These are phyloP conservation scores for Chaetomiaceae sp. DNA, from an alignment of 2,329 filamentous ascomycete species.

Conservation along the genomic window DNA sequence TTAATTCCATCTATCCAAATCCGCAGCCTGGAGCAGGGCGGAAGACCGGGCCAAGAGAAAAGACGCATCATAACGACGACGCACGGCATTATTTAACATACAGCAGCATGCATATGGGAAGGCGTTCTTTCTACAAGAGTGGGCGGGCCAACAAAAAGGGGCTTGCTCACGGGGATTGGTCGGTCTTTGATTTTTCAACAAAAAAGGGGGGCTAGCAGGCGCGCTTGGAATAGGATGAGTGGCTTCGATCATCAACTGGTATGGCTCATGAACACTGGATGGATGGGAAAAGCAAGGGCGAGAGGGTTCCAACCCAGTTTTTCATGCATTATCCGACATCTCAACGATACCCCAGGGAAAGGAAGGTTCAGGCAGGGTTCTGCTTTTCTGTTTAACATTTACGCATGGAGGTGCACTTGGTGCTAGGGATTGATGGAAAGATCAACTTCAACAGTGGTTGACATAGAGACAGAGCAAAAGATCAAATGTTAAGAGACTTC, in stretches of 20 bases:
- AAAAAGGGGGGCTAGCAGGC: conserved; percentile 17
- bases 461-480: not conserved
- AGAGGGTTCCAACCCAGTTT: conserved; percentile 16
- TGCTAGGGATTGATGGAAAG: not conserved
- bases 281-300: not conserved
- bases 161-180: conserved; percentile 3
- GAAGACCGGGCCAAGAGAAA: conserved; percentile 4
- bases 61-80: conserved; percentile 13
- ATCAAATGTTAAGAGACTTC: not conserved
- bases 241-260: conserved; percentile 14
- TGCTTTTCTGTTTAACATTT: conserved; percentile 7
- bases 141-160: conserved; percentile 9
- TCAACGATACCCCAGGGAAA: conserved; percentile 33
- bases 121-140: conserved; percentile 12
- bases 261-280: conserved; percentile 9
- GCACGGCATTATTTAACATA: conserved; percentile 19
- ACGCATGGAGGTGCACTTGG: not conserved
- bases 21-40: conserved; percentile 15
- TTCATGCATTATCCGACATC: conserved; percentile 26
- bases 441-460: conserved; percentile 11
- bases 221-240: conserved; percentile 13
- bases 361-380: conserved; percentile 18
- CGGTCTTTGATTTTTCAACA: conserved; percentile 27
- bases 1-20: conserved; percentile 19
- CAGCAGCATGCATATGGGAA: conserved; percentile 15